A percentile compares a stretch with the other conserved stretches of the same genome.
Conservation (phyloP, 257 asterid species). For the Leptodermis oblonga region DNA sequence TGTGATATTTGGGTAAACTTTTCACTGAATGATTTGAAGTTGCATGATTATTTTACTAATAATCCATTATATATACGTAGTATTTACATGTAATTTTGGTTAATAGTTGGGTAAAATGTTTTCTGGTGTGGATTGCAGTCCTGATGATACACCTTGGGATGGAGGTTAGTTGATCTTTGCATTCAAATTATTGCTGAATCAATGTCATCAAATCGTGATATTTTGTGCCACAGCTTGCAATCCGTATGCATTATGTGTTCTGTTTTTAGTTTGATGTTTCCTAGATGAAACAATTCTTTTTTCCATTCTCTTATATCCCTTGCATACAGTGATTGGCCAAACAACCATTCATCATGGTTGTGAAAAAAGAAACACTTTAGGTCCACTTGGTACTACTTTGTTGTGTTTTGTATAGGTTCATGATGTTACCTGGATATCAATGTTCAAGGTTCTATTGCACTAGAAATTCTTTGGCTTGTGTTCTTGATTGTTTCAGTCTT, state of each 20-base stretch:
- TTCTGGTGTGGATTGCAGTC: constrained; percentile 52
- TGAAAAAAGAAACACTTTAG: background rate
- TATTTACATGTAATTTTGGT: constrained; percentile 12
- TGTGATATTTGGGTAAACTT: constrained; percentile 66
- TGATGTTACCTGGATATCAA: background rate
- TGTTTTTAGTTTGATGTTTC: background rate
- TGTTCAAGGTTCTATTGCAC: background rate
- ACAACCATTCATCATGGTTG: background rate
- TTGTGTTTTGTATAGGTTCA: no score
- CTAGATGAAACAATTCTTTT: background rate
- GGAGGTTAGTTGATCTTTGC: constrained; percentile 60
- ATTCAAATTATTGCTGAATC: constrained; percentile 1
- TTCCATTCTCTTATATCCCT: background rate
- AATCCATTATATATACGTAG: background rate
- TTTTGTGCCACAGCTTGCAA: background rate
- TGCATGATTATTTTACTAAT: constrained; percentile 1
- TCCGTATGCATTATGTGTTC: background rate
- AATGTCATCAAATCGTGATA: background rate
- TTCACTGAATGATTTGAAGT: background rate
- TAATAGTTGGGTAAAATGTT: constrained; percentile 26
- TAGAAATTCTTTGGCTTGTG: background rate
- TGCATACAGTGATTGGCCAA: background rate
- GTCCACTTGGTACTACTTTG: no score
- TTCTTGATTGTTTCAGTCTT: constrained; percentile 3
- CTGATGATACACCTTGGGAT: constrained; percentile 93